Evolutionary conservation across 2,329 filamentous ascomycete species (phyloP).

Genomic region (Leptographium radiaticola): DNA sequence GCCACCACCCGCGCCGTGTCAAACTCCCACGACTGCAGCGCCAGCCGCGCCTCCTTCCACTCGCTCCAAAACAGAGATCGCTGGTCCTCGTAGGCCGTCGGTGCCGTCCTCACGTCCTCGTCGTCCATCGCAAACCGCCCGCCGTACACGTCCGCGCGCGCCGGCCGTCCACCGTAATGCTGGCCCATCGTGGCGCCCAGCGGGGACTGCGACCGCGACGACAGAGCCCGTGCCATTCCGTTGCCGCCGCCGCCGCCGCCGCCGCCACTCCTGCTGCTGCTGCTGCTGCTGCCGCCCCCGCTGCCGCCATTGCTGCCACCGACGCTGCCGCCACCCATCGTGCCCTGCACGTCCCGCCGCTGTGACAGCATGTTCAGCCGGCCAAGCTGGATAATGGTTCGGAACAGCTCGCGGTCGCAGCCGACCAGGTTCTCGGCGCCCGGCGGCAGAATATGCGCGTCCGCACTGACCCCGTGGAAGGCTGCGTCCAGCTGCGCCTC

Average conservation of each 20-base stretch:
- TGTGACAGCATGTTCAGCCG: constrained; percentile 77
- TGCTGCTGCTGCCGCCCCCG: not conserved
- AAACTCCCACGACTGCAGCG: constrained; percentile 73
- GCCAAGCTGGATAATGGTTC: constrained; percentile 69
- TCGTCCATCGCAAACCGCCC: constrained; percentile 45
- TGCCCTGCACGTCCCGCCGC: constrained; percentile 38
- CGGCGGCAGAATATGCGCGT: constrained; percentile 36
- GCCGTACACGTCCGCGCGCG: constrained; percentile 32
- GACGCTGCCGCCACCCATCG: constrained; percentile 4
- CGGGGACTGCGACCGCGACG: constrained; percentile 23
- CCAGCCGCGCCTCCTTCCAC: constrained; percentile 67
- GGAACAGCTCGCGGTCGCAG: constrained; percentile 78
- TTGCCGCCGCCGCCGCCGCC: not conserved
- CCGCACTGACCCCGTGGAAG: constrained; percentile 43
- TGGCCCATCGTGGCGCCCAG: constrained; percentile 18
- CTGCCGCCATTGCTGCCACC: not conserved
- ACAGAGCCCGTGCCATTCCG: constrained; percentile 10
- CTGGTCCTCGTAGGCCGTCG: constrained; percentile 41
- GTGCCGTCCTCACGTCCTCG: constrained; percentile 34
- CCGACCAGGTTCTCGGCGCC: constrained; percentile 76
- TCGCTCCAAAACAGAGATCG: constrained; percentile 66
- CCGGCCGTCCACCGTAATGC: constrained; percentile 21
- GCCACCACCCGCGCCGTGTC: constrained; percentile 38
- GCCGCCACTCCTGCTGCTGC: not conserved
- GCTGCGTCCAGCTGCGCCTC: constrained; percentile 66